These are phyloP conservation scores for Zea luxurians DNA, from an alignment of 176 grass and related monocot genomes.

Conservation along the genomic window DNA sequence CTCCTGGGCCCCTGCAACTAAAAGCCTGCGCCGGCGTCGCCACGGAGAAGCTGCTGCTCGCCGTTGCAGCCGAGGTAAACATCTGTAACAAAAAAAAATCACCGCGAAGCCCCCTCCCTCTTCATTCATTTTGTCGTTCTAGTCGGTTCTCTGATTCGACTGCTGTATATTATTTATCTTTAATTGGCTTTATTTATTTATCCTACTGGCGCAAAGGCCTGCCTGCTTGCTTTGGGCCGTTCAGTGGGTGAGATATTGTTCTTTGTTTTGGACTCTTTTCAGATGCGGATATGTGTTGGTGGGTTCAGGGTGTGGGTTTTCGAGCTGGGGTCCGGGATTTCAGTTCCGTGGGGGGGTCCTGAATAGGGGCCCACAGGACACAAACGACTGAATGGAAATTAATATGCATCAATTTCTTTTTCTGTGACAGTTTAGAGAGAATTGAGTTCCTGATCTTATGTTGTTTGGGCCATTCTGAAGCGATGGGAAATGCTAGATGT, in stretches of 20 bases:
- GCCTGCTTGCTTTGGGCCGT: conserved; percentile 44
- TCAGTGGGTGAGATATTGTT: conserved; percentile 32
- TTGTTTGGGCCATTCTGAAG: no score
- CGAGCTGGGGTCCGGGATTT: conserved; percentile 28
- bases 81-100: background rate
- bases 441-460: no score
- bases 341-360: conserved; percentile 36
- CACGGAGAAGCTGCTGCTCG: conserved; percentile 25
- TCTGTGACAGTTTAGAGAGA: no score
- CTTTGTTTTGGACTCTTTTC: conserved; percentile 19
- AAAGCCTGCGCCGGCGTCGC: background rate
- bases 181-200: background rate
- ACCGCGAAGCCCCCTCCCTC: background rate
- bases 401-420: no score
- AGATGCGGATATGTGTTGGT: conserved; percentile 42
- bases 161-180: background rate
- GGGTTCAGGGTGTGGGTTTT: conserved; percentile 37
- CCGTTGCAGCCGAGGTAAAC: conserved; percentile 35
- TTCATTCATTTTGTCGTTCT: background rate
- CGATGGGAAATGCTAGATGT: no score
- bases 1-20: background rate
- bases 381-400: no score
- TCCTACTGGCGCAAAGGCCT: background rate
- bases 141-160: background rate
- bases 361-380: conserved; percentile 11